These are phyloP conservation scores for Fraxinus cuspidata DNA, from an alignment of 257 asterid species.

Conservation along the genomic window DNA sequence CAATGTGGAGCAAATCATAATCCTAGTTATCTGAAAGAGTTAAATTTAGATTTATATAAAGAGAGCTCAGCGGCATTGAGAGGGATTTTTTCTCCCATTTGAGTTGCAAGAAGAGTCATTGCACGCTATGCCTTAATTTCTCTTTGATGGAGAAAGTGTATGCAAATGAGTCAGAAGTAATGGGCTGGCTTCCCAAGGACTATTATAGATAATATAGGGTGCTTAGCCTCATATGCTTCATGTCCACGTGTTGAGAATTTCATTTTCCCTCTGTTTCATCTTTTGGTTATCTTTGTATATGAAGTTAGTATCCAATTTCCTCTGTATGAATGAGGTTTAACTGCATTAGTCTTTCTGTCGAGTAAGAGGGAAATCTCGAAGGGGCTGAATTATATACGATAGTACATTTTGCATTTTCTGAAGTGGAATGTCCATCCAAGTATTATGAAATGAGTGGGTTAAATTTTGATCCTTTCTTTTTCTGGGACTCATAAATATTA, in stretches of 20 bases:
- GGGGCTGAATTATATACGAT: slow-evolving; percentile 22
- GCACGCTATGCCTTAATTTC: not conserved
- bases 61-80: not conserved
- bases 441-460: not conserved
- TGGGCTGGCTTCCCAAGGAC: not conserved
- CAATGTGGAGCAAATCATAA: not conserved
- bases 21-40: not conserved
- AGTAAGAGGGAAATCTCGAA: slow-evolving; percentile 1
- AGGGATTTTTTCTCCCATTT: not conserved
- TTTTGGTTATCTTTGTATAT: not conserved
- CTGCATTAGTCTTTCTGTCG: not conserved
- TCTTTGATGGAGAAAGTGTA: not conserved
- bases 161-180: not conserved
- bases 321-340: not conserved
- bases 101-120: not conserved
- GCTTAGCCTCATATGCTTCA: not conserved
- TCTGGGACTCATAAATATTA: not conserved
- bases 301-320: not conserved
- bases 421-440: not conserved
- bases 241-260: not conserved
- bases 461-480: not conserved
- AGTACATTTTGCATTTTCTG: not conserved
- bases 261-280: not conserved
- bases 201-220: not conserved
- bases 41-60: not conserved